Conservation (phyloP, 768 basidiomycete species). For the Phaeotremella skinneri region DNA sequence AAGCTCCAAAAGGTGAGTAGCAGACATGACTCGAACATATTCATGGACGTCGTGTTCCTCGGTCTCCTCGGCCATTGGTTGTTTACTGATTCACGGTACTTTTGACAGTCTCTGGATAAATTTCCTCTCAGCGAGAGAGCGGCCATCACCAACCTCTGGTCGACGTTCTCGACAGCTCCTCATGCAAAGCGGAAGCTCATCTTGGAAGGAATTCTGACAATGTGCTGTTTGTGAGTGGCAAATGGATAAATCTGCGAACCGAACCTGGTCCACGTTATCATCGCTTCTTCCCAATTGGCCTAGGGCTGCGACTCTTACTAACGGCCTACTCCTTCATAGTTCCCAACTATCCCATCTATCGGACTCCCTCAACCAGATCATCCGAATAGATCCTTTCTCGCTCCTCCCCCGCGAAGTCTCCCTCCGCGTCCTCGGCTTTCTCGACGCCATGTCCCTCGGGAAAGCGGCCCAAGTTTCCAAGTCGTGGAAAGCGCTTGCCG, state of each 20-base stretch:
- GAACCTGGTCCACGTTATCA: neutral
- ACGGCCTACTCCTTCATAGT: constrained; percentile 28
- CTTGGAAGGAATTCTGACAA: constrained; percentile 92
- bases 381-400: constrained; percentile 90
- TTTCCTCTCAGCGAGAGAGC: constrained; percentile 81
- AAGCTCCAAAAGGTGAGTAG: constrained; percentile 79
- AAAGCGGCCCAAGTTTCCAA: constrained; percentile 86
- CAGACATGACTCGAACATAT: neutral
- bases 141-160: constrained; percentile 89
- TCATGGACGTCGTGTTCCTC: neutral
- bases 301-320: neutral
- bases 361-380: constrained; percentile 84
- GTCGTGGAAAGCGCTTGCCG: constrained; percentile 81
- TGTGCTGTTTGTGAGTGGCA: constrained; percentile 80
- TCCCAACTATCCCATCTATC: constrained; percentile 94
- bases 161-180: constrained; percentile 90
- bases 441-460: constrained; percentile 89
- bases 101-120: constrained; percentile 75
- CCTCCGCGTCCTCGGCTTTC: constrained; percentile 78
- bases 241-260: neutral
- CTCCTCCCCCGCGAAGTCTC: constrained; percentile 86
- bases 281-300: too few relatives aligned
- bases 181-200: constrained; percentile 89
- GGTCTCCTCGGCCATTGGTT: neutral
- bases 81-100: constrained; percentile 17